Percentiles rank a stretch among this genome's conserved stretches.
phyloP scores from a whole-genome alignment of 1,284 basidiomycete species.

The Cryptococcus jaspeensis region DNA sequence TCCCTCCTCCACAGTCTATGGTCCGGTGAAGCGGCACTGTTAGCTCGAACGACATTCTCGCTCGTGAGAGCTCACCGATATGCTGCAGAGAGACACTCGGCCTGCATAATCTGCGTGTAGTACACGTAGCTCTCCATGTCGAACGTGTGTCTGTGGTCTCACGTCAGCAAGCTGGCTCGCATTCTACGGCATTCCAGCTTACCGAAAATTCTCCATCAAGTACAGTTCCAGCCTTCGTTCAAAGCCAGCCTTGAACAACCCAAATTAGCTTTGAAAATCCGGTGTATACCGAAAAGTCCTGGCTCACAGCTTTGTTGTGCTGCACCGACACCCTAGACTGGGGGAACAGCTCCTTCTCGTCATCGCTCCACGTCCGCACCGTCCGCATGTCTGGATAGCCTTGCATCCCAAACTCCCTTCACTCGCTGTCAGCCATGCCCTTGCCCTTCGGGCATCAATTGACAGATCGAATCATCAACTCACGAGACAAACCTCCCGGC shows the following conservation, averaged over 20 bases:
- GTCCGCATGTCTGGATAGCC: conserved; percentile 81
- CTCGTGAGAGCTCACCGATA: conserved; percentile 50
- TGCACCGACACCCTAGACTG: conserved; percentile 78
- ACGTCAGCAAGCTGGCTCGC: background rate
- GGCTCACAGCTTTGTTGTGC: conserved; percentile 75
- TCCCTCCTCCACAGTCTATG: conserved; percentile 68
- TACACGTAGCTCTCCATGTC: conserved; percentile 82
- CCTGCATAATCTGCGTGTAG: conserved; percentile 80
- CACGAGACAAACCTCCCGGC: conserved; percentile 83
- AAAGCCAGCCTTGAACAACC: conserved; percentile 59
- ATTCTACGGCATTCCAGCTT: background rate
- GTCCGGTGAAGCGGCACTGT: too few relatives aligned
- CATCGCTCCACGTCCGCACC: conserved; percentile 72
- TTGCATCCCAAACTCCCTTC: conserved; percentile 49
- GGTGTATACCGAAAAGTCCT: background rate
- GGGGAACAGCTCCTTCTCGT: conserved; percentile 69
- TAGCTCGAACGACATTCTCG: background rate
- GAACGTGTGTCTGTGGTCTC: conserved; percentile 60
- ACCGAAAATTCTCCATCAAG: conserved; percentile 73
- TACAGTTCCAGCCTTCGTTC: conserved; percentile 86
- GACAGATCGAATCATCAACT: conserved; percentile 35
- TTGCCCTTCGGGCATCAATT: background rate
- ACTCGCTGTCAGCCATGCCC: background rate
- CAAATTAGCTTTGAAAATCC: background rate
- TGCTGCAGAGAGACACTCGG: conserved; percentile 70